Evolutionary conservation across 495 filamentous ascomycete genomes (phyloP), one percentile per base, ranked within the genome.

Genomic region (Penicillium angulare): DNA sequence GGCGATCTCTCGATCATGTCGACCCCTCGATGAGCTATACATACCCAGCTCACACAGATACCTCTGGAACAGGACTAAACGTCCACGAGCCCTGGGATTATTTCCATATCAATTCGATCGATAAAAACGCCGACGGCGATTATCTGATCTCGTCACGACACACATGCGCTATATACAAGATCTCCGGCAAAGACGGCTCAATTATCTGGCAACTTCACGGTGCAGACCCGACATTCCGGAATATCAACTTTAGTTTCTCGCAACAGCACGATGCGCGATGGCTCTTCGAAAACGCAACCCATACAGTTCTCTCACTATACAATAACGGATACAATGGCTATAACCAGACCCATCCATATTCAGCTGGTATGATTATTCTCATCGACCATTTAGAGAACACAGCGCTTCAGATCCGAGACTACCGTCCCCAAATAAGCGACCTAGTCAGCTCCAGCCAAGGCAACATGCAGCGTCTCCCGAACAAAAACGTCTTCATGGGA

Each of bases 41-140:
- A 15, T 73, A 60, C 55, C 71, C 74, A 35, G 49, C 59, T 18
- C 64, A 71, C 22, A 78, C 75, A 3, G 76, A 79, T 64, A 73
- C 73, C 43, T 73, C 69, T 52, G 69, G 76, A 26, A 68, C 73
- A 18, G 71, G 71, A 41, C 56, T 75, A 59, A 56, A 67, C 36
- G 62, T 69, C 34, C 59, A 57, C 48, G 60, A 77, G 50, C 76
- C 82, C 3, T 85, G 78, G 77, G 80, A 86, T 61, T 84, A 80
- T 60, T 85, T 84, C 67, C 81, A 84, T 62, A 80, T 86, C 65
- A 84, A 85, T 62, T 81, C 79, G 16, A 70, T 86, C 43, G 81
- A 84, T 56, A 83, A 82, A 61, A 76, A 81, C 57, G 35, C 36
- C 0, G 73, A 76, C 3, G 80, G 81, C 5, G 77, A 82, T 62